Base-by-base conservation (phyloP, 2,329 filamentous ascomycete genomes). In the Byssothecium circinans region DNA sequence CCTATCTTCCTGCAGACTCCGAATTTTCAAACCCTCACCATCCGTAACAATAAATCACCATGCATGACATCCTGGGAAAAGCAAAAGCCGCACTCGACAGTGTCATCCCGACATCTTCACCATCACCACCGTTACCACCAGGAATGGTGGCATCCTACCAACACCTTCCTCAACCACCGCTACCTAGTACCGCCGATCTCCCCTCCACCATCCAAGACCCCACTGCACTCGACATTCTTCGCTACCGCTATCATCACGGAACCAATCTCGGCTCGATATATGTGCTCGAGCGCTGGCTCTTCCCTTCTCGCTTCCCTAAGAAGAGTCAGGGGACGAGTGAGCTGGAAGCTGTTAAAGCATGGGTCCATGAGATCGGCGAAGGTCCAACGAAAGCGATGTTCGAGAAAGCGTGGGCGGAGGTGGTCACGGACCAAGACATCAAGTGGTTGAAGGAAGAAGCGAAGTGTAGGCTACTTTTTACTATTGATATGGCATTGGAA, bases 191-290 rank as follows among this genome's bases (percentile, higher is more conserved):
- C 6, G 11, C 25, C 6, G 50, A 55, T 34, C 37, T 54, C n/a
- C 54, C 57, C 2, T 62, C 62, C 10, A 51, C 53, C 17, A 74
- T 79, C 48, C 68, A 62, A 43, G 49, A 61, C 7, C 73, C 74
- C 5, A 72, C 70, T 5, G 45, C 62, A 1, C 56, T 67, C 44
- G 75, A 71, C 42, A 69, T 81, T 17, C 62, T 78, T 22, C 73
- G 79, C 41, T 84, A 83, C 57, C 77, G 81, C 34, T 83, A 81
- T 54, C 80, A 84, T 48, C 79, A 83, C 59, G 82, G 81, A 7
- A 76, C 75, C 1, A 85, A 84, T 49, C 70, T 85, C 2, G 81
- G 82, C 33, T 77, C 78, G 8, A 73, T 83, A 37, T 85, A 82
- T 61, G 76, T 83, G n/a, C 74, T 83, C 4, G 82, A 84, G 58